Base-by-base conservation (phyloP, 768 basidiomycete species). In the Crepidotus variabilis region DNA sequence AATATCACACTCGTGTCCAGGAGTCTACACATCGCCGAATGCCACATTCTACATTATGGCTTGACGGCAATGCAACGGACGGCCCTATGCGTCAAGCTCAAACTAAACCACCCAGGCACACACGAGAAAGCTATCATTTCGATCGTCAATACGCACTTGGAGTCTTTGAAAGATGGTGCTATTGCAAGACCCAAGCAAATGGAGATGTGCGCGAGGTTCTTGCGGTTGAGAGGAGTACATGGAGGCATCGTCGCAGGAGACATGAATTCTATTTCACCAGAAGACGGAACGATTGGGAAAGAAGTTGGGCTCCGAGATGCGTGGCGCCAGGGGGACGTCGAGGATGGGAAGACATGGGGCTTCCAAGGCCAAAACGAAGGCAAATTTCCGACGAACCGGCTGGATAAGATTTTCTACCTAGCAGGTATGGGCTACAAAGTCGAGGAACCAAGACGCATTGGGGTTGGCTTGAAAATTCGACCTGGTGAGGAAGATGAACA, bases 71-170 rank as follows among this genome's bases (percentile, higher is more conserved):
- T 82, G 79, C 61, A 70, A 21, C 78, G 88, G 39, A 77, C 79
- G 53, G 87, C 79, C 48, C 59, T 91, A 51, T 73, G 65, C 52
- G 66, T 67, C 43, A 68, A 70, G 56, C 54, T 70, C 58, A 60
- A 61, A 47, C 60, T 70, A 13, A 56, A 58, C 18, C 59, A 56
- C 28, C 60, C 60, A 0, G 59, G 59, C 7, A 60, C 62, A 35
- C 50, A 61, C 10, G 48, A 71, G 61, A 23, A 72, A 43, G 74
- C 78, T 51, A 73, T 76, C n/a, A 55, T 90, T 58, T 77, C 87
- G 24, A 70, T 90, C 39, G 80, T 82, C 23, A 91, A 90, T 66
- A 88, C 88, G 22, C 89, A 92, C 63, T 73, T 92, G 50, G 90
- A 92, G 69, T 87, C 87, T 10, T 63, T 86, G 51, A 72, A 75